Evolutionary conservation across 352 stramenopile genomes (phyloP).

Genomic region (Pythium dissimile): DNA sequence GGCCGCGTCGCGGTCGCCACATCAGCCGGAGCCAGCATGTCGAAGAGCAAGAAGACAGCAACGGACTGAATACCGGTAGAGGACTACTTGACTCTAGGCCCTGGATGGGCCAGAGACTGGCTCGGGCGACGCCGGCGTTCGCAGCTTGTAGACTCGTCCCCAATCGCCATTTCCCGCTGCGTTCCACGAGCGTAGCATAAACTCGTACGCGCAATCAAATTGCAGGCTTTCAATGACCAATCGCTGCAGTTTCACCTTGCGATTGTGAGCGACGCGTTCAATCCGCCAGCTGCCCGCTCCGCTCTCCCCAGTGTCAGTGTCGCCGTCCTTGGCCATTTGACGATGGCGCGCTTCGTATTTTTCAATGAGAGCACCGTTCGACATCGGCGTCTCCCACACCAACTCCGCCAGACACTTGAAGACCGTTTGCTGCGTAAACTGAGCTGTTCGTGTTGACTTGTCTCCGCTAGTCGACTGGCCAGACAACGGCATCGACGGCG

Average conservation of each 20-base stretch:
- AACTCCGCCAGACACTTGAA: slow-evolving; percentile 52
- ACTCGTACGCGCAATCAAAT: slow-evolving; percentile 58
- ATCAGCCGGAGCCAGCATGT: slow-evolving; percentile 8
- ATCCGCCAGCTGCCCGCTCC: slow-evolving; percentile 31
- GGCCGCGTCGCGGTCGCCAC: slow-evolving; percentile 23
- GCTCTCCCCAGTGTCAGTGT: slow-evolving; percentile 13
- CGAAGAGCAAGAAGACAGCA: slow-evolving; percentile 9
- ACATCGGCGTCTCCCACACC: slow-evolving; percentile 55
- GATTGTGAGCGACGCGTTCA: slow-evolving; percentile 39
- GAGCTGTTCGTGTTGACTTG: background rate
- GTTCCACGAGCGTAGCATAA: slow-evolving; percentile 61
- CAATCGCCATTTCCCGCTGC: slow-evolving; percentile 56
- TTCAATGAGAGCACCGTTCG: slow-evolving; percentile 65
- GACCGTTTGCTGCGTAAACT: slow-evolving; percentile 29
- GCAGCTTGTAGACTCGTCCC: slow-evolving; percentile 35
- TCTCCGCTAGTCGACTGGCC: background rate
- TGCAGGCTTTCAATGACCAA: slow-evolving; percentile 46
- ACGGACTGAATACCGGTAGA: slow-evolving; percentile 8
- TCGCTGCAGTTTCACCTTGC: slow-evolving; percentile 34
- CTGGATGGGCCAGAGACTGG: too few relatives aligned
- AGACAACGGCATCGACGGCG: slow-evolving; percentile 4
- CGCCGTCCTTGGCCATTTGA: slow-evolving; percentile 29
- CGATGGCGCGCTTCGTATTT: slow-evolving; percentile 71
- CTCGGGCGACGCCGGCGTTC: slow-evolving; percentile 36
- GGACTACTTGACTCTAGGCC: too few relatives aligned